Conservation (phyloP, 1,284 basidiomycete genomes). For the Cutaneotrichosporon cyanovorans region DNA sequence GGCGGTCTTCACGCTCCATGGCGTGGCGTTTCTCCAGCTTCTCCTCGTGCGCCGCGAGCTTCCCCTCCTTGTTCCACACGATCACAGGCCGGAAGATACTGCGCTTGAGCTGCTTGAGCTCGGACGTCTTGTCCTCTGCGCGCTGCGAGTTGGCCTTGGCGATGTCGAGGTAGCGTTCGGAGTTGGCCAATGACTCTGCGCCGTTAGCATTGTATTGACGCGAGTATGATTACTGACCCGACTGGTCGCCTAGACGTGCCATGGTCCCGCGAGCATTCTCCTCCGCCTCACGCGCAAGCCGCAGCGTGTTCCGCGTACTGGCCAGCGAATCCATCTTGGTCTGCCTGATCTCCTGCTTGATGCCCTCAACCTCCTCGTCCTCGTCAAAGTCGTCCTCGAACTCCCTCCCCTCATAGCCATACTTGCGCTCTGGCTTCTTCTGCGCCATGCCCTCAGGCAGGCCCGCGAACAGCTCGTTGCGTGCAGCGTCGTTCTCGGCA, state of each 20-base stretch:
- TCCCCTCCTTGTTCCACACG: conserved; percentile 76
- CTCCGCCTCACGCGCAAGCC: conserved; percentile 88
- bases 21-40: conserved; percentile 81
- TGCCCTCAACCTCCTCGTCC: conserved; percentile 92
- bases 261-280: conserved; percentile 88
- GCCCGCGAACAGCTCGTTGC: conserved; percentile 52
- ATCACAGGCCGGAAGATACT: conserved; percentile 88
- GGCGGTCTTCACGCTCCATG: conserved; percentile 76
- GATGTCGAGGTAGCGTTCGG: conserved; percentile 91
- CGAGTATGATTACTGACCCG: conserved; percentile 54
- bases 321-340: conserved; percentile 90
- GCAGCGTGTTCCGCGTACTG: conserved; percentile 79
- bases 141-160: conserved; percentile 81
- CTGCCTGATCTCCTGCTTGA: conserved; percentile 85
- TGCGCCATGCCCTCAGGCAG: conserved; percentile 5
- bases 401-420: conserved; percentile 43
- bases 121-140: conserved; percentile 87
- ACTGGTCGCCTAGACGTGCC: conserved; percentile 83
- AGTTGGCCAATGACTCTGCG: conserved; percentile 69
- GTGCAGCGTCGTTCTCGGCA: conserved; percentile 52
- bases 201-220: background rate
- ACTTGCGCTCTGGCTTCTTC: conserved; percentile 42
- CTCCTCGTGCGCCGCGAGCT: conserved; percentile 83
- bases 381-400: conserved; percentile 60
- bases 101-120: conserved; percentile 72